These are phyloP conservation scores for Casuarina equisetifolia DNA, from an alignment of 306 rosid species.

Conservation along the genomic window DNA sequence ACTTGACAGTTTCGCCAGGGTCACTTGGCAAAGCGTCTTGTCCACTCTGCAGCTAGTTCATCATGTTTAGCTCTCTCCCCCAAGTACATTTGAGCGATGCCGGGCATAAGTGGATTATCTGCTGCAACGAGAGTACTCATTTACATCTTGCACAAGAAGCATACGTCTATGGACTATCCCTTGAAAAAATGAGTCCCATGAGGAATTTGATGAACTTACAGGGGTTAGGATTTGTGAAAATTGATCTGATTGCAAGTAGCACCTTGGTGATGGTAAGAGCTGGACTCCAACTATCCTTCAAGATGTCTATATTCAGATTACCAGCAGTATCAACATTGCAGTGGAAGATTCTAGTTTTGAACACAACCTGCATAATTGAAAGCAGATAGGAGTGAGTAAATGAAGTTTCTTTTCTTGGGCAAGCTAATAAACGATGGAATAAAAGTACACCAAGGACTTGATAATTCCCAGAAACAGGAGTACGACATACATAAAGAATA, in stretches of 20 bases:
- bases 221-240: constrained; percentile 73
- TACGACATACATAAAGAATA: not conserved
- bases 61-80: constrained; percentile 73
- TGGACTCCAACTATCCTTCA: constrained; percentile 95
- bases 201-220: constrained; percentile 51
- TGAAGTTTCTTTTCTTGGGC: not conserved
- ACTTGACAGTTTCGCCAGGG: constrained; percentile 28
- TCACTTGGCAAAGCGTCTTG: constrained; percentile 85
- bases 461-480: not conserved
- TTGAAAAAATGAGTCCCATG: not conserved
- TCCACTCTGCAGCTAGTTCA: constrained; percentile 80
- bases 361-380: constrained; percentile 58
- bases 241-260: constrained; percentile 62
- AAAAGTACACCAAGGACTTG: not conserved
- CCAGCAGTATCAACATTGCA: constrained; percentile 77
- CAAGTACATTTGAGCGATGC: constrained; percentile 74
- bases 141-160: constrained; percentile 2
- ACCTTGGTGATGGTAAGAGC: constrained; percentile 82
- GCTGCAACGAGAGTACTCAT: constrained; percentile 23
- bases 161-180: not conserved
- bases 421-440: constrained; percentile 1
- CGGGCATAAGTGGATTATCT: constrained; percentile 73
- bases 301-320: constrained; percentile 57
- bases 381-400: constrained; percentile 7
- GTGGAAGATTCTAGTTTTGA: constrained; percentile 88